Base-by-base conservation (phyloP, 495 filamentous ascomycete species). In the Penicillium dipodomyicola region DNA sequence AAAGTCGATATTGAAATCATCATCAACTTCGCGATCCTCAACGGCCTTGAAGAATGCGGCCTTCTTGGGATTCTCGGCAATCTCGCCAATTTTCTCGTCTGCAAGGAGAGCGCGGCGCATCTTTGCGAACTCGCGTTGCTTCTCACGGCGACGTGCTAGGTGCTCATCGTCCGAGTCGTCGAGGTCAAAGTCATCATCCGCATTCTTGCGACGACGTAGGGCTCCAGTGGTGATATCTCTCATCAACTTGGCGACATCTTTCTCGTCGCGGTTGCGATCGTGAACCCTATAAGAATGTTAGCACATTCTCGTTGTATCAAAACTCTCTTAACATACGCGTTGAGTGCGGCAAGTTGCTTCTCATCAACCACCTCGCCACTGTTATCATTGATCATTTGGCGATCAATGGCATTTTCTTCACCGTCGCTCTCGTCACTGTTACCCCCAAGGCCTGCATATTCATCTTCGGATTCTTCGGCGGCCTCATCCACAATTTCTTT, bases 391-490 rank as follows among this genome's bases (percentile, higher is more conserved):
- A 97, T 94, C 69, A 91, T 88, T 58, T 87, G 84, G 53, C 89
- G 77, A 57, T 87, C 82, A 39, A 82, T 82, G 33, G 82, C 84
- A 47, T 87, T 82, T 54, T 91, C 89, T 37, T 87, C 86, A 22
- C 77, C 83, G 48, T 85, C 87, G 39, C 91, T 90, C 57, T 98
- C 95, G 48, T 93, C 92, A 69, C 90, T 91, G 4, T 81, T 87
- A 41, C 94, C 94, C 45, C 95, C 95, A 40, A 97, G 77, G 2
- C 95, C 95, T 32, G 92, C 94, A 67, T 96, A 99, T 69, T 99
- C 94, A 67, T 99, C 94, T 67, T 97, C 95, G 1, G 95, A 97
- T 76, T 99, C 94, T 62, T 94, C 90, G 39, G 94, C 94, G 64
- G 94, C 90, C 59, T 97, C 94, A 57, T 97, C 82, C 17, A 99